phyloP scores from a whole-genome alignment of 2,329 filamentous ascomycete genomes.

The Hypoxylon sp. region DNA sequence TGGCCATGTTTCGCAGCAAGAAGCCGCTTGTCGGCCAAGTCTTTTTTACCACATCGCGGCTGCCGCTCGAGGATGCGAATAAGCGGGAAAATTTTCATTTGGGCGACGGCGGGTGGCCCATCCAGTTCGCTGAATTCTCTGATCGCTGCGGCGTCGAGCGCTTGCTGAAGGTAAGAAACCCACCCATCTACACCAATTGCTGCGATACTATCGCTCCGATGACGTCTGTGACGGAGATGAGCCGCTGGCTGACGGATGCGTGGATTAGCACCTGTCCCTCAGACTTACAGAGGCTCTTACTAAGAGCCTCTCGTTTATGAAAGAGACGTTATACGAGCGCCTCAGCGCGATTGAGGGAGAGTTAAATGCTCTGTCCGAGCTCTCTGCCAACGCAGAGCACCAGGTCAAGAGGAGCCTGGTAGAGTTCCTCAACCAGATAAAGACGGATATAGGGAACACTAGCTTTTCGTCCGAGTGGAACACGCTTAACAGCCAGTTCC shows the following conservation, averaged over 20 bases:
- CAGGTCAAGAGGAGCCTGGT: slow-evolving; percentile 73
- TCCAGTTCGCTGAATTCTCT: slow-evolving; percentile 62
- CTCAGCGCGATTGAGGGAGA: slow-evolving; percentile 67
- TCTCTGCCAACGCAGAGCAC: slow-evolving; percentile 76
- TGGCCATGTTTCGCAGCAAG: slow-evolving; percentile 72
- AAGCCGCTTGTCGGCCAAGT: slow-evolving; percentile 78
- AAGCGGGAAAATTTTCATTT: slow-evolving; percentile 70
- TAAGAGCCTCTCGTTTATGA: slow-evolving; percentile 68
- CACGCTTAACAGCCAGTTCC: slow-evolving; percentile 54
- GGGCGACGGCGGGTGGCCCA: slow-evolving; percentile 60
- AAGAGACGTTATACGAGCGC: slow-evolving; percentile 65
- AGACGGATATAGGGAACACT: slow-evolving; percentile 66
- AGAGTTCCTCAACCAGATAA: slow-evolving; percentile 69
- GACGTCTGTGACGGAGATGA: not conserved
- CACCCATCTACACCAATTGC: too few species aligned
- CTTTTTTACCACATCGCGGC: slow-evolving; percentile 83
- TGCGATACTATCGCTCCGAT: not conserved
- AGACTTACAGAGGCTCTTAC: slow-evolving; percentile 69
- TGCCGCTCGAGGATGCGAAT: slow-evolving; percentile 68
- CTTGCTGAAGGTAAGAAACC: slow-evolving; percentile 55
- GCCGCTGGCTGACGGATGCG: slow-evolving; percentile 15
- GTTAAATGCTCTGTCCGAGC: slow-evolving; percentile 73
- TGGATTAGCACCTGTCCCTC: slow-evolving; percentile 63
- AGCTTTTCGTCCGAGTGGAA: slow-evolving; percentile 57
- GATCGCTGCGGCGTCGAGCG: slow-evolving; percentile 67